A percentile compares a stretch with the other conserved stretches of the same genome.
Conservation (phyloP, 208 protist species). For the Trypanosoma brucei region DNA sequence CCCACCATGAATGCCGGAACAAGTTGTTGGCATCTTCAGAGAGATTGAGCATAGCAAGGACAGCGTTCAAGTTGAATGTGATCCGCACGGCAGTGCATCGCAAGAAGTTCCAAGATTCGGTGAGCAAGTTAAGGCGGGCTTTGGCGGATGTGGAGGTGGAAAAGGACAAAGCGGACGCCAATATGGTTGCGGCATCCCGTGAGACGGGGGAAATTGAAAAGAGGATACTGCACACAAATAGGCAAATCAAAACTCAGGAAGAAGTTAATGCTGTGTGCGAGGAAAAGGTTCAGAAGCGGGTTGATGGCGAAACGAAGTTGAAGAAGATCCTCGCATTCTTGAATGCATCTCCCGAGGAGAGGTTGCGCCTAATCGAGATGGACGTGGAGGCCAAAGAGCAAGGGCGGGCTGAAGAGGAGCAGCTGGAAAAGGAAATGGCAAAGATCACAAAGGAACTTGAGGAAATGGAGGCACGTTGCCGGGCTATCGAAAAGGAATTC, state of each 20-base stretch:
- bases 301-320: constrained; percentile 35
- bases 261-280: constrained; percentile 28
- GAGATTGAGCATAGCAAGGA: constrained; percentile 30
- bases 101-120: constrained; percentile 31
- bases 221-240: constrained; percentile 34
- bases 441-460: constrained; percentile 23
- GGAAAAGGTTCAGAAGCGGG: constrained; percentile 23
- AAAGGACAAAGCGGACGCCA: constrained; percentile 26
- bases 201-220: constrained; percentile 40
- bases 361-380: constrained; percentile 22
- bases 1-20: constrained; percentile 33
- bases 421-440: constrained; percentile 26
- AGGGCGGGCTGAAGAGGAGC: constrained; percentile 21
- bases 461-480: constrained; percentile 18
- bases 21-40: constrained; percentile 19
- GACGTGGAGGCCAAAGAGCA: constrained; percentile 23
- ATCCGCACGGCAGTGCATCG: constrained; percentile 30
- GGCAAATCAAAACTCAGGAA: constrained; percentile 32
- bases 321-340: constrained; percentile 54
- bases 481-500: constrained; percentile 41
- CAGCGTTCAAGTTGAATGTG: constrained; percentile 39
- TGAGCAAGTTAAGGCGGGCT: constrained; percentile 30
- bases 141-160: constrained; percentile 30
- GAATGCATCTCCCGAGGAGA: constrained; percentile 46
- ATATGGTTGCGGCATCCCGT: constrained; percentile 22